Percentiles rank a stretch among this genome's conserved stretches.
Evolutionary conservation across 768 basidiomycete species (phyloP).

Genomic region (Serendipita sp.): DNA sequence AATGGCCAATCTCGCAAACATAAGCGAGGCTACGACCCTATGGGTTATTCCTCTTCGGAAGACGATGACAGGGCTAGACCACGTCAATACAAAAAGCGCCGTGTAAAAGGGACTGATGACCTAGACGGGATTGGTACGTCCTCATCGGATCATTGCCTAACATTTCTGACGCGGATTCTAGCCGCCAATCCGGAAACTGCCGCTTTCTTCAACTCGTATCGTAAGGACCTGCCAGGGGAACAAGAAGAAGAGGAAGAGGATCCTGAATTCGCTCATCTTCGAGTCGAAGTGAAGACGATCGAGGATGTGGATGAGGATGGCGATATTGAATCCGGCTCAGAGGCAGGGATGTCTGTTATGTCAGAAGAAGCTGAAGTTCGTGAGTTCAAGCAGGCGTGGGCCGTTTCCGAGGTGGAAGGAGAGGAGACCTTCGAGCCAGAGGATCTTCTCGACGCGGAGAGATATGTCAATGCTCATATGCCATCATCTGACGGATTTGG

Average conservation of each 20-base stretch:
- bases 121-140: background rate
- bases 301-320: background rate
- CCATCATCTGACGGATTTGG: background rate
- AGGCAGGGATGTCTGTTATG: background rate
- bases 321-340: background rate
- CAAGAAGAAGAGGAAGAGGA: background rate
- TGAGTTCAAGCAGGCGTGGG: too few relatives aligned
- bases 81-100: background rate
- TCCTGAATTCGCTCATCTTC: background rate
- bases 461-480: background rate
- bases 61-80: background rate
- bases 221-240: background rate
- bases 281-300: too few relatives aligned
- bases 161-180: background rate
- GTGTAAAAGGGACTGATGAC: background rate
- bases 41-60: background rate
- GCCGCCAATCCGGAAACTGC: background rate
- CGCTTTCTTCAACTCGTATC: background rate
- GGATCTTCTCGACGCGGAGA: background rate
- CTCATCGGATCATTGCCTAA: background rate
- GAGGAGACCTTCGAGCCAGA: background rate
- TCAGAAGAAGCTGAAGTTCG: background rate
- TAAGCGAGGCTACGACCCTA: background rate
- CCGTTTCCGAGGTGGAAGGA: background rate
- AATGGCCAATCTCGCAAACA: conserved; percentile 3